A percentile compares a stretch with the other conserved stretches of the same genome.
Conservation (phyloP, 2,329 filamentous ascomycete species). For the Rutstroemia sp. region DNA sequence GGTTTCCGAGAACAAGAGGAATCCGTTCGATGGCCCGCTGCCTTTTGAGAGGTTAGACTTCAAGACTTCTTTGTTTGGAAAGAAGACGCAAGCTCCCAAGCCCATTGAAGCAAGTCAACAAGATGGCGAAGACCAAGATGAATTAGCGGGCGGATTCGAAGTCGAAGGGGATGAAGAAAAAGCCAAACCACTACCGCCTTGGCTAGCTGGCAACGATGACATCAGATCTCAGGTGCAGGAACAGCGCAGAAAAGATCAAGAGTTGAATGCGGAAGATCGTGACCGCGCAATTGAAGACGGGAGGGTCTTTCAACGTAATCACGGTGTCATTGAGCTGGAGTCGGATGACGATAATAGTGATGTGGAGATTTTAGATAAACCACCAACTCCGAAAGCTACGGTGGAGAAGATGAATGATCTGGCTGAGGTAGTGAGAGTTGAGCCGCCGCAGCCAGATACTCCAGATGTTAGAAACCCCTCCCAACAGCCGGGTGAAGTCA, state of each 20-base stretch:
- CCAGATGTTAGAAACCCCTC: conserved; percentile 20
- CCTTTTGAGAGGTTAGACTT: conserved; percentile 84
- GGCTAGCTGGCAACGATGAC: conserved; percentile 59
- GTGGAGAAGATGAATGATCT: conserved; percentile 15
- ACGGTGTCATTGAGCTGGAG: conserved; percentile 53
- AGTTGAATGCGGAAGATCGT: conserved; percentile 58
- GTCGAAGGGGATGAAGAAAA: conserved; percentile 27
- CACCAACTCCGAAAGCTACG: conserved; percentile 22
- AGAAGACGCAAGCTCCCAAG: conserved; percentile 28
- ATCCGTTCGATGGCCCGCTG: conserved; percentile 69
- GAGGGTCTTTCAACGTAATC: conserved; percentile 37
- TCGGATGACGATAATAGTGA: conserved; percentile 44
- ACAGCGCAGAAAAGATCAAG: conserved; percentile 47
- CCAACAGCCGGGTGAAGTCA: background rate
- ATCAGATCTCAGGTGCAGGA: conserved; percentile 56
- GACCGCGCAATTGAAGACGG: conserved; percentile 50
- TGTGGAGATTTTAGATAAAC: conserved; percentile 48
- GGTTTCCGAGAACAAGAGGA: conserved; percentile 46
- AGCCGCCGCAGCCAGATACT: conserved; percentile 21
- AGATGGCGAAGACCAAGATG: conserved; percentile 24
- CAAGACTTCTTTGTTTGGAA: conserved; percentile 52
- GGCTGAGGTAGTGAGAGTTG: conserved; percentile 28
- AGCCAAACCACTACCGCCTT: conserved; percentile 60
- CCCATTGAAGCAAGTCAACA: conserved; percentile 13
- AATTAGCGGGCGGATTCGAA: conserved; percentile 34